Conservation (phyloP, 2,329 filamentous ascomycete species). For the Nakataea oryzae region DNA sequence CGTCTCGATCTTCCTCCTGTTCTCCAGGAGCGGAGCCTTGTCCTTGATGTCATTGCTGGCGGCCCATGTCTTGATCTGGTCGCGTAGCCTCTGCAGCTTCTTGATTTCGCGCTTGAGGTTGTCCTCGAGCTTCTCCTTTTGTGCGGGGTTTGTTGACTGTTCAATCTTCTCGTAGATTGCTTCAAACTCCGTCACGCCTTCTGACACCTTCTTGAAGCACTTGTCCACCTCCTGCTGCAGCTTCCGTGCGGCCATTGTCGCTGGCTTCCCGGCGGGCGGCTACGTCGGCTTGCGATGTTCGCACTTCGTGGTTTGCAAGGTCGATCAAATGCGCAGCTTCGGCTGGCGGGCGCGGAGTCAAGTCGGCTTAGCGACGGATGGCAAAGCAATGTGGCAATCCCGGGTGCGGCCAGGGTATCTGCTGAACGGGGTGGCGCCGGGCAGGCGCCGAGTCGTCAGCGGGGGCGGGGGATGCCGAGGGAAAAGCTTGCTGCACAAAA, state of each 20-base stretch:
- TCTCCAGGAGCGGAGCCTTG: constrained; percentile 87
- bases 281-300: not conserved
- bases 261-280: constrained; percentile 12
- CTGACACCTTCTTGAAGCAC: constrained; percentile 96
- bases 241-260: constrained; percentile 85
- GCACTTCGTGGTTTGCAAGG: not conserved
- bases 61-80: constrained; percentile 99
- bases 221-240: constrained; percentile 97
- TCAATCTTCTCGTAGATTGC: constrained; percentile 97
- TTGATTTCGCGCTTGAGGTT: constrained; percentile 99
- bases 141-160: constrained; percentile 80
- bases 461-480: not conserved
- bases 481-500: not conserved
- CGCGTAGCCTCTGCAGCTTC: constrained; percentile 92
- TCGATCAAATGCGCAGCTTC: not conserved
- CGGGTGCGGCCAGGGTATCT: not conserved
- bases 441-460: not conserved
- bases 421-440: not conserved
- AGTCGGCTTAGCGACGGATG: not conserved
- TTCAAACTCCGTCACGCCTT: constrained; percentile 88
- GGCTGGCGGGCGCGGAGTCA: not conserved
- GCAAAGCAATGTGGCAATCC: not conserved
- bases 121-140: constrained; percentile 98
- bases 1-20: constrained; percentile 94
- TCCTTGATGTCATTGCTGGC: constrained; percentile 99